phyloP scores from a whole-genome alignment of 73 alveolate genomes.

The Stentor roeselii region DNA sequence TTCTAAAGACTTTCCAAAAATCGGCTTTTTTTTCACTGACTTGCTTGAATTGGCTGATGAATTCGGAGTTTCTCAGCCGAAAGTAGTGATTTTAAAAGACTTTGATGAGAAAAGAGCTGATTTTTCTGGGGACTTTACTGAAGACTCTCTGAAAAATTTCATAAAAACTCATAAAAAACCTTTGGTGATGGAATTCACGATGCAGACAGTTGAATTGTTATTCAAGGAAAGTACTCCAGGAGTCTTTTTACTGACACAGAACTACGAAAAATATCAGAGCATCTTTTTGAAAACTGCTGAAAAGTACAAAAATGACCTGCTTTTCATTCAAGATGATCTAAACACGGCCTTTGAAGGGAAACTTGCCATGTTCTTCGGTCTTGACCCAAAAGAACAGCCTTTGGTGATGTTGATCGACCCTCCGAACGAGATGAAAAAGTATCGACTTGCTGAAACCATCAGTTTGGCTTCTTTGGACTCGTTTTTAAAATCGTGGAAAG shows the following conservation, averaged over 20 bases:
- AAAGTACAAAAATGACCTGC: conserved; percentile 62
- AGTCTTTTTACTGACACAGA: conserved; percentile 71
- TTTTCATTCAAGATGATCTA: conserved; percentile 68
- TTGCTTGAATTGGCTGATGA: conserved; percentile 46
- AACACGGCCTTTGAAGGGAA: conserved; percentile 71
- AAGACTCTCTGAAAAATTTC: conserved; percentile 49
- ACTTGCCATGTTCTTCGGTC: conserved; percentile 87
- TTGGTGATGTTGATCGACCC: conserved; percentile 61
- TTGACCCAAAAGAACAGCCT: conserved; percentile 62
- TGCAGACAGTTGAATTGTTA: conserved; percentile 78
- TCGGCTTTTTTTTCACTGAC: conserved; percentile 65
- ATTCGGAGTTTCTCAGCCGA: conserved; percentile 41
- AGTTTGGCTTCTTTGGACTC: conserved; percentile 52
- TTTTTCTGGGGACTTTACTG: conserved; percentile 59
- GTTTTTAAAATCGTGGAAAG: conserved; percentile 64
- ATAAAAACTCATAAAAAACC: conserved; percentile 69
- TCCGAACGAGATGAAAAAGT: conserved; percentile 53
- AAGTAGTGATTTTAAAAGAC: conserved; percentile 65
- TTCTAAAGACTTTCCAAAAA: conserved; percentile 64
- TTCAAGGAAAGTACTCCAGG: conserved; percentile 79
- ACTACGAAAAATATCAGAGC: conserved; percentile 50
- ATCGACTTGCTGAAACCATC: conserved; percentile 51
- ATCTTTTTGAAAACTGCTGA: conserved; percentile 70
- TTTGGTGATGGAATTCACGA: conserved; percentile 77
- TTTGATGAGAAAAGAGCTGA: conserved; percentile 76